Base-by-base conservation (phyloP, 257 asterid genomes). In the Fraxinus excelsior region DNA sequence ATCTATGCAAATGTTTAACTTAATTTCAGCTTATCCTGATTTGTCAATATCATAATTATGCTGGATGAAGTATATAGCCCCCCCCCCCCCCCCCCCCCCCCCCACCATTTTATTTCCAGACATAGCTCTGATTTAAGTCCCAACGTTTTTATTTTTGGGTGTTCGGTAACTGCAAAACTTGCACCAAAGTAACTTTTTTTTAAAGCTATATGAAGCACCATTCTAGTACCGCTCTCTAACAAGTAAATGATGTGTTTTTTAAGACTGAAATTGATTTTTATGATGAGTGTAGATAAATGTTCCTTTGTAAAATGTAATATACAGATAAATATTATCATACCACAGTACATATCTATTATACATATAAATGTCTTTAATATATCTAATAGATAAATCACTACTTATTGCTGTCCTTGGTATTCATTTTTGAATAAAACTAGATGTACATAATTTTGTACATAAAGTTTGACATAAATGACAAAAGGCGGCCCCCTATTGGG, bases 1-100 rank as follows among this genome's bases (percentile, higher is more conserved):
- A 60, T 34, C 65, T 78, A 32, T 79, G 29, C 38, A 12, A 68
- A 68, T n/a, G 5, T 38, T 70, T 69, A 23, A 42, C 67, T 18
- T 60, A 65, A 29, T 37, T 31, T 71, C 49, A 67, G 65, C 46
- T 75, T 16, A 77, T 71, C 72, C 73, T 75, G 46, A 56, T 70
- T 21, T 53, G 56, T 44, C 49, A 35, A 70, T 64, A 53, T 67
- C 18, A 19, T 38, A 44, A 18, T 76, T 66, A 32, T 49, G 72
- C 75, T 8, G 75, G 49, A 66, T 14, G 75, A n/a, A n/a, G n/a
- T n/a, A n/a, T n/a, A n/a, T n/a, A n/a, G n/a, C n/a, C n/a, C n/a
- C n/a, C n/a, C n/a, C n/a, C n/a, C n/a, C n/a, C n/a, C n/a, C n/a
- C n/a, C n/a, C n/a, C n/a, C n/a, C n/a, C n/a, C n/a, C n/a, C n/a